Evolutionary conservation across 768 basidiomycete species (phyloP), one percentile per base, ranked within the genome.

Genomic region (Boletus sp.): DNA sequence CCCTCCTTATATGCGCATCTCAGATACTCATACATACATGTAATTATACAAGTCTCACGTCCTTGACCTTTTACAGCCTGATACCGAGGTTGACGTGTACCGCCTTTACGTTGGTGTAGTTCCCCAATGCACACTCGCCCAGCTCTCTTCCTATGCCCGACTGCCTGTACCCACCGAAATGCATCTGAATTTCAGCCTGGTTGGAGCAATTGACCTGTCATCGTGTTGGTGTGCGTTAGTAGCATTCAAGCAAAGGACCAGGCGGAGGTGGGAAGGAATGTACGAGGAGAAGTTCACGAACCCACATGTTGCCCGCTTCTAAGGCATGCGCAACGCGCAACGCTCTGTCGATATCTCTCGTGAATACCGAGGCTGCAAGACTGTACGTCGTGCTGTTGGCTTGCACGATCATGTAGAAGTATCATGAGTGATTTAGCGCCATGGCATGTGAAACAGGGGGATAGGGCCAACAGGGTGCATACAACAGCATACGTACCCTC

Each of bases 291-390:
- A 20, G 20, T 30, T 36, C 47, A 68, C 53, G 11, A 52, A 85
- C 80, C 84, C 86, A 92, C 12, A 81, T 83, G 15, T 87, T 79
- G 32, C 81, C 81, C 4, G 78, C 77, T 54, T 81, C 75, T 12
- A 83, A 63, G 42, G 68, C 67, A 50, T 75, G 71, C 15, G 78
- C 77, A 30, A 77, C 73, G 11, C 69, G 67, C 47, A 80, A 68
- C 15, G 76, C 80, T 46, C 73, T 67, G 39, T 71, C 68, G 60
- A 81, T 57, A 28, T 57, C 55, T 11, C 48, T 57, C 1, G 56
- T 57, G 39, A 57, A 57, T n/a, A 57, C 56, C 5, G 56, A 56
- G 7, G 56, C 56, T 11, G 55, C 55, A 2, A 57, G 56, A 30
- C 56, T 55, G 15, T 57, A 57, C 17, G 56, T 41, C 40, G 56